Base-by-base conservation (phyloP, 441 rosid genomes). In the Adansonia rubrostipa region DNA sequence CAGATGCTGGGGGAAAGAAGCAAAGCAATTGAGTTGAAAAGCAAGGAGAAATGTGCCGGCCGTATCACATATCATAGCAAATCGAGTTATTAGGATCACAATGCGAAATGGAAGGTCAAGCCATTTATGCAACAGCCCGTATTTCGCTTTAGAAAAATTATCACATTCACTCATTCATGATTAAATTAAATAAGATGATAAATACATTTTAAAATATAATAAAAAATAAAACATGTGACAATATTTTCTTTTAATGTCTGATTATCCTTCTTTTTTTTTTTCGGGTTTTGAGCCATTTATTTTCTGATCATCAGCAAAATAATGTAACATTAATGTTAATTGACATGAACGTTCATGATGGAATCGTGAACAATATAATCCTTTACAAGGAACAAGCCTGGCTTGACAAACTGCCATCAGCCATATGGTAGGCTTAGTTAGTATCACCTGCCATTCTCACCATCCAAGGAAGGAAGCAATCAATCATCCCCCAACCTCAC, bases 61-160 rank as follows among this genome's bases (percentile, higher is more conserved):
- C 9, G 33, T 20, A 48, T 69, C 56, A 47, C 40, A 36, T 36
- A 36, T 36, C 40, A 36, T 3, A 4, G 53, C 33, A 20, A 6
- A 2, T 45, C 56, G 45, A 71, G 17, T 50, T 15, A 73, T n/a
- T 20, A 48, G 73, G 69, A 54, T 64, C 17, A 63, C 9, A 71
- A 9, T 5, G 69, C 81, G 77, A 36, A 64, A 82, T 17, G 81
- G 75, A 78, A 63, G 84, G 77, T 17, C 15, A 36, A 71, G 65
- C 84, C 84, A 78, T 62, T 54, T 19, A n/a, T 17, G 8, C 10
- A 71, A 71, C 70, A 56, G 64, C 75, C 79, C 17, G 63, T 5
- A 61, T 74, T 81, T 80, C 5, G 4, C 17, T 51, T 51, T 5
- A 42, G 8, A 42, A 42, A 42, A 42, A 42, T 42, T 42, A 42